These are phyloP conservation scores for Pythium pyrilobum DNA, from an alignment of 352 stramenopile species.

Conservation along the genomic window DNA sequence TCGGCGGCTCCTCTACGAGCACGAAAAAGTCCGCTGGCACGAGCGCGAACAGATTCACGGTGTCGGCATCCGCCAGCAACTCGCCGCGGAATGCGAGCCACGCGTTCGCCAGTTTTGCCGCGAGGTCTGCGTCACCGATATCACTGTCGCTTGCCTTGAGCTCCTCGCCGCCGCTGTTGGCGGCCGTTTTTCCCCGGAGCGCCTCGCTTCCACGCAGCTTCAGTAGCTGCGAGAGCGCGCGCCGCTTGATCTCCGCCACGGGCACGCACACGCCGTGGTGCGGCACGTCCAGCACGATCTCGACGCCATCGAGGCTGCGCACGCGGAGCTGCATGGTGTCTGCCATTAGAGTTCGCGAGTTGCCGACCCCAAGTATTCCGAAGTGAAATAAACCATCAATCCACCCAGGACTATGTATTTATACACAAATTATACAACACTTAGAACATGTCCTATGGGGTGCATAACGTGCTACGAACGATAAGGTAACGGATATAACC, in stretches of 20 bases:
- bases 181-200: too few species aligned
- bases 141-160: constrained; percentile 2
- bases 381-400: too few species aligned
- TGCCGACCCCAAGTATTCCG: too few species aligned
- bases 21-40: constrained; percentile 54
- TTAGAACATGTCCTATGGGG: too few species aligned
- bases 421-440: background rate
- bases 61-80: constrained; percentile 53
- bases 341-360: too few species aligned
- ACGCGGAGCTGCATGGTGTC: constrained; percentile 31
- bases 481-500: too few species aligned
- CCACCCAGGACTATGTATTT: background rate
- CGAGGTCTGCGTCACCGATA: background rate
- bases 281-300: constrained; percentile 50
- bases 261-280: constrained; percentile 30
- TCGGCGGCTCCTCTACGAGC: constrained; percentile 26
- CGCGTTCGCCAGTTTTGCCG: constrained; percentile 10
- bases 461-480: too few species aligned
- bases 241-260: constrained; percentile 45
- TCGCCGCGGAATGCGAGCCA: constrained; percentile 51
- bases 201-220: constrained; percentile 1
- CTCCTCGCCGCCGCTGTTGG: too few species aligned
- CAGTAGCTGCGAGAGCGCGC: constrained; percentile 5
- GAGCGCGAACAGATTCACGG: constrained; percentile 52
- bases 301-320: constrained; percentile 42